Percentiles rank a stretch among this genome's conserved stretches.
phyloP scores from a whole-genome alignment of 1,284 basidiomycete species.

The Trichosporon sp. region DNA sequence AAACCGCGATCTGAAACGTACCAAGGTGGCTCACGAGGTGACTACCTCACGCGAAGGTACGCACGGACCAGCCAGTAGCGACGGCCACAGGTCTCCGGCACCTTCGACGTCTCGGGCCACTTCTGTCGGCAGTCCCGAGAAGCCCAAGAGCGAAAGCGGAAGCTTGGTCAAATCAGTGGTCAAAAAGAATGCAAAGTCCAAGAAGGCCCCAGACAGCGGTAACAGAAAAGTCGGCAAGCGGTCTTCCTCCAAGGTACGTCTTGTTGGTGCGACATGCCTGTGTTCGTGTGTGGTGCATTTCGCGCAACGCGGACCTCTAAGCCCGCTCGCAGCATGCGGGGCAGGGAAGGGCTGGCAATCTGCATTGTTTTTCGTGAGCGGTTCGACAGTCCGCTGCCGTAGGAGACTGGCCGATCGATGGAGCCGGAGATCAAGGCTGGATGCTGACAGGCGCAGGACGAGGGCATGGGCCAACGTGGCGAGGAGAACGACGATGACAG shows the following conservation, averaged over 20 bases:
- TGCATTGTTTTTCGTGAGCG: not conserved
- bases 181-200: constrained; percentile 63
- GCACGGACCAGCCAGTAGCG: not conserved
- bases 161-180: constrained; percentile 59
- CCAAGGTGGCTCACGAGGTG: constrained; percentile 1
- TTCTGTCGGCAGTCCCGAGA: not conserved
- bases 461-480: not conserved
- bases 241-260: not conserved
- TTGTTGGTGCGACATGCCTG: not conserved
- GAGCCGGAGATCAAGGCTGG: not conserved
- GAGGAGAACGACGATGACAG: not conserved
- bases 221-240: not conserved
- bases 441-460: constrained; percentile 1
- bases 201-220: constrained; percentile 3
- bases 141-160: not conserved
- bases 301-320: no score
- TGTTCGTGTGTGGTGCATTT: not conserved
- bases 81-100: not conserved
- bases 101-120: not conserved
- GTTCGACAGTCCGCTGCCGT: no score
- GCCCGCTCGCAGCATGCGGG: no score
- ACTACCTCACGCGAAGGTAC: not conserved
- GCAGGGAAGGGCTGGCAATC: no score
- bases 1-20: constrained; percentile 9
- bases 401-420: not conserved